Conservation (phyloP, 345 rosid species). For the Rhizophora apiculata region DNA sequence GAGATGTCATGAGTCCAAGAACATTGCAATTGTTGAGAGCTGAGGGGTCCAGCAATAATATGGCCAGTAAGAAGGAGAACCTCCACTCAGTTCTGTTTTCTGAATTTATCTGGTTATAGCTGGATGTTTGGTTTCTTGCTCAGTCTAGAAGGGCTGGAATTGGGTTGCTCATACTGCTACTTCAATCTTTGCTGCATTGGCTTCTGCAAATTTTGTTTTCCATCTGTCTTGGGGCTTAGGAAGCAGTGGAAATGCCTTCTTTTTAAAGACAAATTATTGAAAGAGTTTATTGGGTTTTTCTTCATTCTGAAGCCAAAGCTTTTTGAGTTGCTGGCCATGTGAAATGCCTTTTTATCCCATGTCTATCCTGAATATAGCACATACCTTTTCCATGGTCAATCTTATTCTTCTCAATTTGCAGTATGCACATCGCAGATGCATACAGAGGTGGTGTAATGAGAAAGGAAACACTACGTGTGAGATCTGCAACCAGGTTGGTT, state of each 20-base stretch:
- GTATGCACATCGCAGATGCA: constrained; percentile 1
- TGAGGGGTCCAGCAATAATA: no score
- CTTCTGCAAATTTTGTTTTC: background rate
- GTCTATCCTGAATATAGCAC: no score
- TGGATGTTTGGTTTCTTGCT: background rate
- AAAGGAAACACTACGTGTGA: constrained; percentile 1
- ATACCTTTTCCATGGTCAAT: background rate
- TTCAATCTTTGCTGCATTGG: background rate
- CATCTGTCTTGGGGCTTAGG: background rate
- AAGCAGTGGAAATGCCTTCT: background rate
- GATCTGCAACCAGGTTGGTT: background rate
- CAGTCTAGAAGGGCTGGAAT: background rate
- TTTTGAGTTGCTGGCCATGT: no score
- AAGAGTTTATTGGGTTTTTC: background rate
- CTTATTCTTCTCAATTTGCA: background rate
- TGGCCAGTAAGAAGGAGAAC: no score
- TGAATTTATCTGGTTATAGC: no score
- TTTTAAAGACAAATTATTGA: background rate
- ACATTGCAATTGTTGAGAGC: no score
- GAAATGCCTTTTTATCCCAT: no score
- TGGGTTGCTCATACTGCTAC: background rate
- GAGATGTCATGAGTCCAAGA: no score
- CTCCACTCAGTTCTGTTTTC: no score
- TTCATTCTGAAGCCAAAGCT: no score
- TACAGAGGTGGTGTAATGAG: constrained; percentile 5